Conservation (phyloP, 345 rosid genomes). For the Pistacia vera region DNA sequence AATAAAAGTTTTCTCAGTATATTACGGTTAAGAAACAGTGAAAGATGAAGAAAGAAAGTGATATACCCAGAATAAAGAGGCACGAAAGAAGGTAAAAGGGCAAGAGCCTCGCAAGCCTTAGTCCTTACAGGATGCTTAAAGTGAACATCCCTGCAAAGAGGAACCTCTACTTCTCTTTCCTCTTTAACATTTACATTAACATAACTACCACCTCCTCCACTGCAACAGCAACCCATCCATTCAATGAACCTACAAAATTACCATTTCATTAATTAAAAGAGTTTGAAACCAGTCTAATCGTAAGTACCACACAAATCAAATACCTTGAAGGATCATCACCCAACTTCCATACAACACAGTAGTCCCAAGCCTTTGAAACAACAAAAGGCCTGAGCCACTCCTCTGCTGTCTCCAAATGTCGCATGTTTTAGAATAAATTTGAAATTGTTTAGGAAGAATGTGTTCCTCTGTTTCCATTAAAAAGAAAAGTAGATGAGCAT, state of each 20-base stretch:
- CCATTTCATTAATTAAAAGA: background rate
- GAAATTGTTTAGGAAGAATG: background rate
- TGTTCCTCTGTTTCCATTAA: background rate
- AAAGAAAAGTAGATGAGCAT: background rate
- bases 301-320: background rate
- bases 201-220: slow-evolving; percentile 37
- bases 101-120: slow-evolving; percentile 71
- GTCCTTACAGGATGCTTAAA: slow-evolving; percentile 46
- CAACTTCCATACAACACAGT: slow-evolving; percentile 80
- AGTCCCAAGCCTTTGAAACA: slow-evolving; percentile 70
- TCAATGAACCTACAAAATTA: slow-evolving; percentile 59
- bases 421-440: slow-evolving; percentile 28
- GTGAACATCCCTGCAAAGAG: slow-evolving; percentile 62
- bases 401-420: slow-evolving; percentile 47
- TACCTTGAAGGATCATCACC: slow-evolving; percentile 84
- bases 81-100: slow-evolving; percentile 54
- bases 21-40: background rate
- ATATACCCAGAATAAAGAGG: slow-evolving; percentile 80
- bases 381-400: slow-evolving; percentile 81
- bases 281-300: too few species aligned
- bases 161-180: slow-evolving; percentile 34
- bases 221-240: slow-evolving; percentile 85
- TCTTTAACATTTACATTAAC: slow-evolving; percentile 30
- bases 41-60: background rate
- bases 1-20: background rate